A percentile compares a stretch with the other conserved stretches of the same genome.
These are phyloP conservation scores for Streptanthus diversifolius DNA, from an alignment of 345 rosid genomes.

Conservation along the genomic window DNA sequence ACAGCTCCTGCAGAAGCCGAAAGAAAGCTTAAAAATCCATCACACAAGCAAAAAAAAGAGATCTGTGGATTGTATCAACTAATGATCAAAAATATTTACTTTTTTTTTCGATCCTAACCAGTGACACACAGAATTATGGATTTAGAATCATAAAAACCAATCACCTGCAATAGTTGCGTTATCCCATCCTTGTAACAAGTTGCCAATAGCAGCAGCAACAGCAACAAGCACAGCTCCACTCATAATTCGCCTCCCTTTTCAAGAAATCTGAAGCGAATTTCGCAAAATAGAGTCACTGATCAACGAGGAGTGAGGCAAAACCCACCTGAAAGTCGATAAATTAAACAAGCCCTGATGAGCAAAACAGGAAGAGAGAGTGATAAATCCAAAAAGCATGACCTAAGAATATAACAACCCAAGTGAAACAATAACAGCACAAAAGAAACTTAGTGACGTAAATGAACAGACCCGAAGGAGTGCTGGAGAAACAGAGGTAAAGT, in stretches of 20 bases:
- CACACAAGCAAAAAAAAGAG: slow-evolving; percentile 1
- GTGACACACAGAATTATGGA: neutral
- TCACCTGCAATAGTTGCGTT: slow-evolving; percentile 96
- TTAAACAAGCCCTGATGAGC: slow-evolving; percentile 25
- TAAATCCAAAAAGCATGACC: slow-evolving; percentile 21
- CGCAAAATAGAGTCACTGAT: slow-evolving; percentile 15
- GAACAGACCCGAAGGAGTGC: slow-evolving; percentile 11
- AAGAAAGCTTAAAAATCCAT: neutral
- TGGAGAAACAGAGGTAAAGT: slow-evolving; percentile 16
- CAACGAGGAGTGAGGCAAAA: slow-evolving; percentile 14
- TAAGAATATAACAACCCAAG: slow-evolving; percentile 25
- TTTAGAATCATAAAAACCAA: neutral
- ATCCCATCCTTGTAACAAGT: slow-evolving; percentile 99
- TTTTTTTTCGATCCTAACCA: neutral
- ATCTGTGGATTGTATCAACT: slow-evolving; percentile 1
- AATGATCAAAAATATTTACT: slow-evolving; percentile 1
- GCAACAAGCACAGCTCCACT: slow-evolving; percentile 88
- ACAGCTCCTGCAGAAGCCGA: slow-evolving; percentile 67
- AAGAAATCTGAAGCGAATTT: slow-evolving; percentile 26
- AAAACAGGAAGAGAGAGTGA: slow-evolving; percentile 4
- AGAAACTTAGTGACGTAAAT: slow-evolving; percentile 16
- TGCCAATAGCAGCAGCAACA: slow-evolving; percentile 85
- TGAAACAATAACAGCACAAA: slow-evolving; percentile 4
- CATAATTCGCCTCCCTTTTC: slow-evolving; percentile 45
- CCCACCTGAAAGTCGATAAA: slow-evolving; percentile 34